phyloP scores from a whole-genome alignment of 2,329 filamentous ascomycete genomes.

The Monascus ruber region DNA sequence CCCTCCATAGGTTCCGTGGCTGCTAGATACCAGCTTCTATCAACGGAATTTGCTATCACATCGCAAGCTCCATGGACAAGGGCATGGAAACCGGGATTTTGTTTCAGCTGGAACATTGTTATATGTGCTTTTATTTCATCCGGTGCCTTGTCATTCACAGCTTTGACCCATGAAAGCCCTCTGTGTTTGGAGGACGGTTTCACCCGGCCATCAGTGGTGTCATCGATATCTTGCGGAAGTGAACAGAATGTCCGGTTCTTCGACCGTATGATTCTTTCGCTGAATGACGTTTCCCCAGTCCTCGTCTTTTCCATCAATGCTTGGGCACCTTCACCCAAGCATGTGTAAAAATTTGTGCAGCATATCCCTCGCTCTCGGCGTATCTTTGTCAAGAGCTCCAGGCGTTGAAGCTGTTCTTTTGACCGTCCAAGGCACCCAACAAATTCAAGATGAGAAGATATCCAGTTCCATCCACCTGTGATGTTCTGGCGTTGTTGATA shows the following conservation, averaged over 20 bases:
- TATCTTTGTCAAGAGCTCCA: slow-evolving; percentile 56
- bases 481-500: slow-evolving; percentile 79
- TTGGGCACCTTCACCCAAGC: slow-evolving; percentile 59
- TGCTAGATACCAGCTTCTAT: slow-evolving; percentile 28
- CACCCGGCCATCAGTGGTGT: slow-evolving; percentile 18
- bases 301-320: slow-evolving; percentile 15
- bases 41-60: slow-evolving; percentile 27
- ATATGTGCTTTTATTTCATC: slow-evolving; percentile 76
- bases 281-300: slow-evolving; percentile 18
- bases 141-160: slow-evolving; percentile 63
- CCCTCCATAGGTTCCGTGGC: slow-evolving; percentile 13
- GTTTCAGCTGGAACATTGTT: slow-evolving; percentile 34
- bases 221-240: slow-evolving; percentile 48
- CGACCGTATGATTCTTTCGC: slow-evolving; percentile 27
- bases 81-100: slow-evolving; percentile 34
- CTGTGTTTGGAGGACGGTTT: slow-evolving; percentile 4
- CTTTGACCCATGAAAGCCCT: slow-evolving; percentile 53
- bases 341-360: slow-evolving; percentile 79
- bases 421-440: slow-evolving; percentile 78
- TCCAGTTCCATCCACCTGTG: slow-evolving; percentile 66
- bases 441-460: slow-evolving; percentile 82
- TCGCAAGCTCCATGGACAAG: slow-evolving; percentile 29
- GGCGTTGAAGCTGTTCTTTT: slow-evolving; percentile 65
- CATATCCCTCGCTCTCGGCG: slow-evolving; percentile 57
- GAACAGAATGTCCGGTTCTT: slow-evolving; percentile 81